Base-by-base conservation (phyloP, 2,329 filamentous ascomycete genomes). In the Aspergillus sp. region DNA sequence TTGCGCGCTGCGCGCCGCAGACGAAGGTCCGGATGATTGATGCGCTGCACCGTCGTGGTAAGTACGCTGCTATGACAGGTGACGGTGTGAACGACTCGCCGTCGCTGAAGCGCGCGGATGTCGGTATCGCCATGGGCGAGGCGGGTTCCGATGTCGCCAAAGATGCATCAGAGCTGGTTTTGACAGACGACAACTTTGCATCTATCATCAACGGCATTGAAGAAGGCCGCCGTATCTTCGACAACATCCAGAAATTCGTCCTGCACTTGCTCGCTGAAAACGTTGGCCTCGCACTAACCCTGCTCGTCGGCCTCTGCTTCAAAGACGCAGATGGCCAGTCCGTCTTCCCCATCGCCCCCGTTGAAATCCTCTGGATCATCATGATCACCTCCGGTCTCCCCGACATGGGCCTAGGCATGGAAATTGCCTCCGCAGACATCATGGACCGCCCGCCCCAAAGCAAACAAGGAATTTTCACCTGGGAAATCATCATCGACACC, bases 351-450 rank as follows among this genome's bases (percentile, higher is more conserved):
- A 80, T 95, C 41, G 83, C 87, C 0, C 88, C 90, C 0, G 82
- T 95, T 9, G 84, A 95, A 59, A 91, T 95, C 53, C 79, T 95
- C 50, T 95, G 88, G 89, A 88, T 95, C 66, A 95, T 95, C 68
- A 91, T 95, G 86, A 80, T 93, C 47, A 95, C 90, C 0, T 91
- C 87, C 37, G 87, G 85, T 49, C 82, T 93, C 66, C 89, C 89
- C 1, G 90, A 90, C 49, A 93, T 95, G 73, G 90, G 89, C 39
- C 80, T 95, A 1, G 88, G 89, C 17, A 85, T 89, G 56, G 89
- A 95, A 67, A 72, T 77, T 41, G 87, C 88, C 0, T 81, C 84
- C 0, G 77, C 80, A 2, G 86, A 91, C 61, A 84, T 95, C 52
- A 88, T 95, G 80, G 73, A 78, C 53, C 84, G 88, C 45, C 87